A percentile compares a stretch with the other conserved stretches of the same genome.
Evolutionary conservation across 371 early-diverging fungal genomes (phyloP).

Genomic region (Mortierella sp.): DNA sequence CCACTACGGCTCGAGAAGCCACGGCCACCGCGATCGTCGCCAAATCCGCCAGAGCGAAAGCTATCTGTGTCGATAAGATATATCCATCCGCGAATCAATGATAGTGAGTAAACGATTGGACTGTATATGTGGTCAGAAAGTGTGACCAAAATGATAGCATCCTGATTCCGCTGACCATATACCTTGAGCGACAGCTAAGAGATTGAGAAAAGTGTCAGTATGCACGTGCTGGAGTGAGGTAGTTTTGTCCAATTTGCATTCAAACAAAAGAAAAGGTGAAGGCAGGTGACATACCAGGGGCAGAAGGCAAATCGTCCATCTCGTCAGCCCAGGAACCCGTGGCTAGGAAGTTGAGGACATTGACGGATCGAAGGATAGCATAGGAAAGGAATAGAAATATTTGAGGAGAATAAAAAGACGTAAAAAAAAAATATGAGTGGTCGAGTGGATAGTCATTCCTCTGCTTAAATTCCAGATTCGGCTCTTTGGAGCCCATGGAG

Average conservation of each 20-base stretch:
- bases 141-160: slow-evolving; percentile 3
- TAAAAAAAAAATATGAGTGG: slow-evolving; percentile 16
- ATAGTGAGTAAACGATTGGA: slow-evolving; percentile 17
- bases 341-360: slow-evolving; percentile 50
- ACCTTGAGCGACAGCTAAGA: slow-evolving; percentile 9
- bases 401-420: not conserved
- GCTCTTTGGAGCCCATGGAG: slow-evolving; percentile 30
- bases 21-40: slow-evolving; percentile 58
- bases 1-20: slow-evolving; percentile 58
- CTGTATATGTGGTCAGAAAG: slow-evolving; percentile 10
- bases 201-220: not conserved
- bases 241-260: not conserved
- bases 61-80: slow-evolving; percentile 26
- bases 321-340: slow-evolving; percentile 94
- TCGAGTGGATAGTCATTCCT: slow-evolving; percentile 21
- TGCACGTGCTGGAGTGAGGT: slow-evolving; percentile 1
- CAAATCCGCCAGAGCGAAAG: slow-evolving; percentile 52
- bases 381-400: not conserved
- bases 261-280: not conserved
- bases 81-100: slow-evolving; percentile 6
- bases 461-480: not conserved
- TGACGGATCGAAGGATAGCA: not conserved
- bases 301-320: slow-evolving; percentile 88
- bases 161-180: not conserved
- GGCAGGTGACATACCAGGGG: slow-evolving; percentile 72